Evolutionary conservation across 2,329 filamentous ascomycete species (phyloP).

Genomic region (Venturiaceae sp.): DNA sequence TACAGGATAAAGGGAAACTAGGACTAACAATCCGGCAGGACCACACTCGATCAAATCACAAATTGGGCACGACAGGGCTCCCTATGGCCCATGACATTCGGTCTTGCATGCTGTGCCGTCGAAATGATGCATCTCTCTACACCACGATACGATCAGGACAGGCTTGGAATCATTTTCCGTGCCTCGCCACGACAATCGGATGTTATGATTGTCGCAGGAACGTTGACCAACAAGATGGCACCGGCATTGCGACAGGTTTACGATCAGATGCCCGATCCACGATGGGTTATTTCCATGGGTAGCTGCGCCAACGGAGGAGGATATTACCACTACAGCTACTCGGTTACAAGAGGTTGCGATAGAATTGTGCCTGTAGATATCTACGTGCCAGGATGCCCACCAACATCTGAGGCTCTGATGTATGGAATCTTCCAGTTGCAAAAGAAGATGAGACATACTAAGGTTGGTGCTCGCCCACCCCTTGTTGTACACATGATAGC

Average conservation of each 20-base stretch:
- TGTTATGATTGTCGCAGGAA: conserved; percentile 91
- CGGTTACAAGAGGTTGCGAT: conserved; percentile 67
- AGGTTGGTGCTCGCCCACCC: conserved; percentile 11
- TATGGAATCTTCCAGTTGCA: conserved; percentile 66
- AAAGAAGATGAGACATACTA: conserved; percentile 61
- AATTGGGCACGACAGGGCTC: conserved; percentile 84
- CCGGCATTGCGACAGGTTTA: conserved; percentile 84
- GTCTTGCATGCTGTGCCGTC: conserved; percentile 79
- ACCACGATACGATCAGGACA: conserved; percentile 86
- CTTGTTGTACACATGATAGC: not conserved
- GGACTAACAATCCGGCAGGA: conserved; percentile 38
- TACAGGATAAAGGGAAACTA: not conserved
- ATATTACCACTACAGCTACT: conserved; percentile 83
- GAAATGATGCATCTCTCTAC: conserved; percentile 94
- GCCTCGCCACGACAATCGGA: conserved; percentile 84
- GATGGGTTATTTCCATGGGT: conserved; percentile 81
- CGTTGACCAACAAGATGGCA: conserved; percentile 93
- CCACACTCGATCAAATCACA: conserved; percentile 69
- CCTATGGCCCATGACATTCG: conserved; percentile 89
- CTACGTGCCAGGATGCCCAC: conserved; percentile 67
- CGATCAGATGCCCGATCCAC: conserved; percentile 89
- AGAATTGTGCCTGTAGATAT: conserved; percentile 75
- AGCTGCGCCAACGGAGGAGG: conserved; percentile 77
- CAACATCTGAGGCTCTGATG: conserved; percentile 44
- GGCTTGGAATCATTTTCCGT: conserved; percentile 84